Evolutionary conservation across 768 basidiomycete genomes (phyloP).

Genomic region (Lentinula lateritia): DNA sequence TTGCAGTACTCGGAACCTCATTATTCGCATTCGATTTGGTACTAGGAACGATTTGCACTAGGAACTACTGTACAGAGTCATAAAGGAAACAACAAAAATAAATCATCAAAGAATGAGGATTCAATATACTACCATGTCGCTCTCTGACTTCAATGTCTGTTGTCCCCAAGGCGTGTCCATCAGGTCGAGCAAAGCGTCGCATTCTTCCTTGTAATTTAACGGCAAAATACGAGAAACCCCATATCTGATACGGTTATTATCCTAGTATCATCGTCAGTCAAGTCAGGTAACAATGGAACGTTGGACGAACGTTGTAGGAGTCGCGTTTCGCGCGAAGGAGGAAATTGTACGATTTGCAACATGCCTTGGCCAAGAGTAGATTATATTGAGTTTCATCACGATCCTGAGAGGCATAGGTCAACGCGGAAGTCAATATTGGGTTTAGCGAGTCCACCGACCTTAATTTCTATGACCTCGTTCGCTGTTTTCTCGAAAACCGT

Average conservation of each 20-base stretch:
- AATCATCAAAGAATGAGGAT: neutral
- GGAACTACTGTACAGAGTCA: neutral
- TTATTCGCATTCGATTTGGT: neutral
- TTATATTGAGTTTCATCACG: conserved; percentile 55
- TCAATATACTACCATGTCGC: neutral
- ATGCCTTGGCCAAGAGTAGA: conserved; percentile 54
- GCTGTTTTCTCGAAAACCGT: conserved; percentile 73
- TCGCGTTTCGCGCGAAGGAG: conserved; percentile 84
- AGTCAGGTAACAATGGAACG: neutral
- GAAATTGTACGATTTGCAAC: conserved; percentile 75
- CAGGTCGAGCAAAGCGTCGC: conserved; percentile 48
- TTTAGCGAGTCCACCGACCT: conserved; percentile 32
- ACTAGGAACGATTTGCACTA: neutral
- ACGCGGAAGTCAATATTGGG: neutral
- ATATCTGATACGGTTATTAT: conserved; percentile 77
- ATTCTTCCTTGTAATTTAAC: conserved; percentile 69
- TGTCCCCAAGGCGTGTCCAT: conserved; percentile 54
- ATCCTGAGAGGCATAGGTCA: conserved; percentile 33
- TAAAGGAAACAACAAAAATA: neutral
- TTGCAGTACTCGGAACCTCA: no score
- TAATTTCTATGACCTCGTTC: conserved; percentile 70
- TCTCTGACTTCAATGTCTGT: neutral
- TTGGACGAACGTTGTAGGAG: conserved; percentile 64
- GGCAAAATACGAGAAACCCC: conserved; percentile 64
- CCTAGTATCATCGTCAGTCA: conserved; percentile 35